Evolutionary conservation across 495 filamentous ascomycete species (phyloP).

Genomic region (Neurospora terricola): DNA sequence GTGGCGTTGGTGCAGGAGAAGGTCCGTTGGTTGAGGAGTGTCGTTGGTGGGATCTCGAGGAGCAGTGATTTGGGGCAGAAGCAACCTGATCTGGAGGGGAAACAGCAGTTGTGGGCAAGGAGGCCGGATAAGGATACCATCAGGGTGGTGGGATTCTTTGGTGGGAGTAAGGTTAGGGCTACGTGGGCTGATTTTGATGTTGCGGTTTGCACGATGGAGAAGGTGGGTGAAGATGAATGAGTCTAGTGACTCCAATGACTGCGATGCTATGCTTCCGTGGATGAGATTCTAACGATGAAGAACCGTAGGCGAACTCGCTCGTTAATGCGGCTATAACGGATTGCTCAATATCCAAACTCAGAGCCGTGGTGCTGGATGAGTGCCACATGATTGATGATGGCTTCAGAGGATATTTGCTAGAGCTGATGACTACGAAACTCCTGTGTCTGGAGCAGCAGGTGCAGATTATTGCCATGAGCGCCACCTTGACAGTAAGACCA

Average conservation of each 20-base stretch:
- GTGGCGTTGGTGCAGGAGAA: constrained; percentile 80
- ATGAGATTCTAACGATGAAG: constrained; percentile 8
- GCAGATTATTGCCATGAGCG: constrained; percentile 78
- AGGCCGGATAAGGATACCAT: constrained; percentile 40
- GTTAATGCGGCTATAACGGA: constrained; percentile 69
- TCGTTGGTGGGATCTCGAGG: constrained; percentile 55
- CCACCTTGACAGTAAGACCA: constrained; percentile 55
- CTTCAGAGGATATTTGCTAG: constrained; percentile 68
- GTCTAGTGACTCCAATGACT: background rate
- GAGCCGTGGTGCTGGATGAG: constrained; percentile 67
- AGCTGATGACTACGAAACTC: constrained; percentile 72
- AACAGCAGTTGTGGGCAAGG: constrained; percentile 26
- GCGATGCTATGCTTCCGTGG: background rate
- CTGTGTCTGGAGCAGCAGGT: constrained; percentile 57
- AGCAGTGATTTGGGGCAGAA: constrained; percentile 13
- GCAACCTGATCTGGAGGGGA: constrained; percentile 13
- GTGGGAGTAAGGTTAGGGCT: constrained; percentile 53
- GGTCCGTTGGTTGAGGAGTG: constrained; percentile 61
- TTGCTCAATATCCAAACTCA: constrained; percentile 52
- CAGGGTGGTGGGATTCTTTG: constrained; percentile 64
- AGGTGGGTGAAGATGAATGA: constrained; percentile 36
- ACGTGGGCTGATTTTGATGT: constrained; percentile 72
- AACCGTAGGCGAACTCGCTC: constrained; percentile 60
- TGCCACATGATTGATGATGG: constrained; percentile 77
- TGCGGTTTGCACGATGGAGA: constrained; percentile 76